Conservation (phyloP, 495 filamentous ascomycete species). For the Podospora tetraspora region DNA sequence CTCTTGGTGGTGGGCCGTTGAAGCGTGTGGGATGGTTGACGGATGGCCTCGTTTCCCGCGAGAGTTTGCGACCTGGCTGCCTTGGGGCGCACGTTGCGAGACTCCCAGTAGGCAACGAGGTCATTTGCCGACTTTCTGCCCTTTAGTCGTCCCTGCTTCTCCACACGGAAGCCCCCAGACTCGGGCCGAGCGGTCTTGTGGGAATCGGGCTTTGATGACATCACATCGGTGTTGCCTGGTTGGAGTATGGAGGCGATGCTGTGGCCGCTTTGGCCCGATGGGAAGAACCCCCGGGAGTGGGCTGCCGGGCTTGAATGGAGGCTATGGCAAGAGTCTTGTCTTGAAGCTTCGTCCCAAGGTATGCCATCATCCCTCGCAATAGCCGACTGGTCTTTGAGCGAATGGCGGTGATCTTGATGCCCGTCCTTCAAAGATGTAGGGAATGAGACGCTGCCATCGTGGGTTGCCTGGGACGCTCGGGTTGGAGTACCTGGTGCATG, state of each 20-base stretch:
- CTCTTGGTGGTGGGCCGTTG: neutral
- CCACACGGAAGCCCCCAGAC: neutral
- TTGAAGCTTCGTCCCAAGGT: neutral
- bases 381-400: neutral
- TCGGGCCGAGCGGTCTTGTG: neutral
- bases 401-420: neutral
- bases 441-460: neutral
- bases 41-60: neutral
- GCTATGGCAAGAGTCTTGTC: neutral
- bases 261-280: constrained; percentile 4
- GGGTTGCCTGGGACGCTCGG: neutral
- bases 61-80: neutral
- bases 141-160: neutral
- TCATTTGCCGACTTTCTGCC: constrained; percentile 18
- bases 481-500: neutral
- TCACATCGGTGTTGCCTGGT: constrained; percentile 3
- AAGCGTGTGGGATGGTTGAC: neutral
- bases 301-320: neutral
- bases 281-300: neutral
- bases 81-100: neutral
- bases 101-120: constrained; percentile 24
- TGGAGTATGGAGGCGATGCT: constrained; percentile 13
- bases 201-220: neutral
- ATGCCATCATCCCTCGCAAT: neutral
- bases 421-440: neutral